Evolutionary conservation across 306 rosid species (phyloP).

Genomic region (Vigna unguiculata): DNA sequence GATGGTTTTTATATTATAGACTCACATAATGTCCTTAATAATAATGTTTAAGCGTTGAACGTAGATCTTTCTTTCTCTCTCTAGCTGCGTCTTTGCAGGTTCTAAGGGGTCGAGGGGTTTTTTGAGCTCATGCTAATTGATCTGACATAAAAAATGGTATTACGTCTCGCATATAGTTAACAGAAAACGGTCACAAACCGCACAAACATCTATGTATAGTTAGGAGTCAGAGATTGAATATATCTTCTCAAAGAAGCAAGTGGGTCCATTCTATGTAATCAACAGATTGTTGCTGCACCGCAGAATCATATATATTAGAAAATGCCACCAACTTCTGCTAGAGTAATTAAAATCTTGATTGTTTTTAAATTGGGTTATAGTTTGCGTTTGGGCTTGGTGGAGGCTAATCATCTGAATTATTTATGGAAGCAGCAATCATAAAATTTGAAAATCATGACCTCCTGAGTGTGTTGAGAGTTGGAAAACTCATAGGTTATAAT

Average conservation of each 20-base stretch:
- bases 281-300: conserved; percentile 13
- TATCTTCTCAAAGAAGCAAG: conserved; percentile 38
- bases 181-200: conserved; percentile 45
- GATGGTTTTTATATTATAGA: neutral
- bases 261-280: conserved; percentile 38
- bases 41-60: neutral
- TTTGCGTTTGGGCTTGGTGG: conserved; percentile 30
- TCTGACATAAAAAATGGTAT: conserved; percentile 40
- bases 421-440: neutral
- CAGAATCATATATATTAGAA: conserved; percentile 4
- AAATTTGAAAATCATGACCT: conserved; percentile 27
- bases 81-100: neutral
- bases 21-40: neutral
- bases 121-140: conserved; percentile 48
- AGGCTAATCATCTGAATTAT: conserved; percentile 20
- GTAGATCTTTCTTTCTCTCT: neutral
- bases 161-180: conserved; percentile 30
- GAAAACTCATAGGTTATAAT: conserved; percentile 40
- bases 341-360: neutral
- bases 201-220: conserved; percentile 17
- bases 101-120: conserved; percentile 37
- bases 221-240: conserved; percentile 36
- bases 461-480: conserved; percentile 3
- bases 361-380: conserved; percentile 33
- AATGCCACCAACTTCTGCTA: conserved; percentile 40